Base-by-base conservation (phyloP, 1,139 yeast genomes). In the Yamadazyma trypodendri region DNA sequence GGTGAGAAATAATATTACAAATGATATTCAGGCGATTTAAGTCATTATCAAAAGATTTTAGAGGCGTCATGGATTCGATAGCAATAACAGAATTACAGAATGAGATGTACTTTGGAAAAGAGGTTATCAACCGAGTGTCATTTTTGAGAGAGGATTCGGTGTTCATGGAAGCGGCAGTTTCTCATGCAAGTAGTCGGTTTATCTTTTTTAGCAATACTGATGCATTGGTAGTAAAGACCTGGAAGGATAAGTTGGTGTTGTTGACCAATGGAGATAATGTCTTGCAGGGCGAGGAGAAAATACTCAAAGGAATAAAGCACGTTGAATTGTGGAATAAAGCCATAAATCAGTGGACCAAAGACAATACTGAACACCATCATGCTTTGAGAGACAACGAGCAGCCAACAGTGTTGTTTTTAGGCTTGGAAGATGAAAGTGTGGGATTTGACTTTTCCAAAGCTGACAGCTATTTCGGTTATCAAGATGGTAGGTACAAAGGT, bases 41-140 rank as follows among this genome's bases (percentile, higher is more conserved):
- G 28, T 32, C 46, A n/a, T 18, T 36, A 6, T 36, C 45, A 2
- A 39, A 31, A 7, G 50, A 51, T 28, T 50, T 44, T 31, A 47
- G 39, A 18, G 22, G 32, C 12, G 33, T 12, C 13, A 56, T 54
- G 59, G 44, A 50, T 25, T 25, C 43, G 14, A 36, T 45, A 7
- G 37, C 49, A 12, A 35, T 55, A 2, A 41, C 48, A 16, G 61
- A 60, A 15, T 54, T 58, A 28, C 61, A 60, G 40, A 55, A 57
- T 35, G 65, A 65, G 32, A 61, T 65, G 45, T 69, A 66, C 50
- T 71, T 61, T 44, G 81, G 85, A 11, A 72, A 72, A 15, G 81
- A 77, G 43, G 79, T 77, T 6, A 65, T 90, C 38, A 89, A 90
- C 61, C 65, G 97, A 45, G 81, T 89, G 8, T 81, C 94, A 10